These are phyloP conservation scores for Rhodocollybia butyracea DNA, from an alignment of 768 basidiomycete species.

Conservation along the genomic window DNA sequence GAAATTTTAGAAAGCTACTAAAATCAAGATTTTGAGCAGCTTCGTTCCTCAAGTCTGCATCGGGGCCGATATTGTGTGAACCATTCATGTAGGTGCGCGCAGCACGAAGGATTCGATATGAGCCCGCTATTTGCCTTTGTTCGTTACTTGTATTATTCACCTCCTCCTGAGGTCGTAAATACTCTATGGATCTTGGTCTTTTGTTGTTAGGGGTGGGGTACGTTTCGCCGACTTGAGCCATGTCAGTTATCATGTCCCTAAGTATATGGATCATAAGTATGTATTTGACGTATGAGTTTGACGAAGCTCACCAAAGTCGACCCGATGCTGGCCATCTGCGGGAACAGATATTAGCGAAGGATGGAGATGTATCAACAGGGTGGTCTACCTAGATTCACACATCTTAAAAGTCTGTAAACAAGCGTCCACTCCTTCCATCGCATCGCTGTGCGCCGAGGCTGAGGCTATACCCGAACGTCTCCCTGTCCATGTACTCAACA, in stretches of 20 bases:
- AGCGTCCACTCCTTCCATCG: slow-evolving; percentile 57
- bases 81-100: background rate
- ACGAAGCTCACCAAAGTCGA: slow-evolving; percentile 30
- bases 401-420: slow-evolving; percentile 52
- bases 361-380: background rate
- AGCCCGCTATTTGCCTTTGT: background rate
- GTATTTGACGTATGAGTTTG: background rate
- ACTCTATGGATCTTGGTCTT: slow-evolving; percentile 1
- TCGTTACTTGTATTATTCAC: background rate
- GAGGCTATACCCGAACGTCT: slow-evolving; percentile 42
- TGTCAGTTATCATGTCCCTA: slow-evolving; percentile 35
- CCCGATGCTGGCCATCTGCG: slow-evolving; percentile 41
- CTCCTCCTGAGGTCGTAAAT: background rate
- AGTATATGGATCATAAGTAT: background rate
- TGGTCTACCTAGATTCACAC: slow-evolving; percentile 35
- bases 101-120: background rate
- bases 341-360: background rate
- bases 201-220: slow-evolving; percentile 4
- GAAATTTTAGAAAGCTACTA: background rate
- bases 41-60: background rate
- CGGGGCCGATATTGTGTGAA: slow-evolving; percentile 1
- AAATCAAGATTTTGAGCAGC: background rate
- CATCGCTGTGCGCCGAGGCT: slow-evolving; percentile 42
- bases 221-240: slow-evolving; percentile 20
- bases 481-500: slow-evolving; percentile 67